A percentile compares a stretch with the other conserved stretches of the same genome.
These are phyloP conservation scores for Pythium volutum DNA, from an alignment of 352 stramenopile genomes.

Conservation along the genomic window DNA sequence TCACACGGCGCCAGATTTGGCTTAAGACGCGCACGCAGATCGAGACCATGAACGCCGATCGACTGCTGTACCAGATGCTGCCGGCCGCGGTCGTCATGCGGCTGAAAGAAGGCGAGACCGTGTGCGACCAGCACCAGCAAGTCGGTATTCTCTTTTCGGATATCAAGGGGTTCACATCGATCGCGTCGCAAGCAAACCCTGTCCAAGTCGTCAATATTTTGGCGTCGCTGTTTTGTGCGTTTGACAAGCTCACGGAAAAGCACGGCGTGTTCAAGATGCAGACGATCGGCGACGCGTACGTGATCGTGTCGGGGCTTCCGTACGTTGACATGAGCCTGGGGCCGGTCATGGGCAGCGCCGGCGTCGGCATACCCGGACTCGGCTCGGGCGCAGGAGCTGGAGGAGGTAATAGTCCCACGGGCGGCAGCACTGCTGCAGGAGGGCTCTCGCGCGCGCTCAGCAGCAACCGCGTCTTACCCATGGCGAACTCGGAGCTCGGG, in stretches of 20 bases:
- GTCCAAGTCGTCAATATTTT: constrained; percentile 90
- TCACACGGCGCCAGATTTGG: constrained; percentile 80
- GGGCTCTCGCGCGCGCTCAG: constrained; percentile 21
- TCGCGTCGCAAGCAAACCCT: constrained; percentile 78
- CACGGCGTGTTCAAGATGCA: constrained; percentile 94
- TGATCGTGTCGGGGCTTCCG: constrained; percentile 84
- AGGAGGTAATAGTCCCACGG: constrained; percentile 11
- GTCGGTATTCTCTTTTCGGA: constrained; percentile 90
- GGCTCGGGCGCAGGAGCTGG: neutral
- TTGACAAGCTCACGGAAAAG: constrained; percentile 91
- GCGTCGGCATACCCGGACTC: neutral
- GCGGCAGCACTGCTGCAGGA: neutral
- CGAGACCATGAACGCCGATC: constrained; percentile 82
- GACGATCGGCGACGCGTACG: constrained; percentile 92
- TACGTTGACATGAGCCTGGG: constrained; percentile 86
- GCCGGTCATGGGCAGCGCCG: constrained; percentile 31
- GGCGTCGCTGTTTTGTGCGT: constrained; percentile 89
- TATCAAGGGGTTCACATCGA: constrained; percentile 92
- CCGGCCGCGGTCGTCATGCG: constrained; percentile 79
- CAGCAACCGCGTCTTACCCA: constrained; percentile 53
- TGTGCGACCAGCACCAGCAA: constrained; percentile 85
- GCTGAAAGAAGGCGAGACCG: constrained; percentile 79
- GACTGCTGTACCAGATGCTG: constrained; percentile 86
- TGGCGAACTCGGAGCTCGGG: constrained; percentile 25
- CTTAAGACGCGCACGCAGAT: constrained; percentile 80